Conservation (phyloP, 2,329 filamentous ascomycete genomes). For the Boeremia lycopersici region DNA sequence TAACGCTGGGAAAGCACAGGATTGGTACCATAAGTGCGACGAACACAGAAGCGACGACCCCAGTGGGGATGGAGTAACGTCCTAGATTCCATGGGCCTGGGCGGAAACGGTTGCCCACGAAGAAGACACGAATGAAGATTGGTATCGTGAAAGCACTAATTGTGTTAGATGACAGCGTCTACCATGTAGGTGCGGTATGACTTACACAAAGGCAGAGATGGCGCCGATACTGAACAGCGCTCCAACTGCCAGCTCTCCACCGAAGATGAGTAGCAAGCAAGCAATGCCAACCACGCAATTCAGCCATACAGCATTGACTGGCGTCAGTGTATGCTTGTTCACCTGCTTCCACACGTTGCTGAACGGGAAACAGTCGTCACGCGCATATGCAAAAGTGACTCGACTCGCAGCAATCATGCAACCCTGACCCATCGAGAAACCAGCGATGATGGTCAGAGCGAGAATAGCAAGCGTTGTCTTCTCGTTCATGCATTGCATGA, state of each 20-base stretch:
- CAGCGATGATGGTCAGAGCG: constrained; percentile 69
- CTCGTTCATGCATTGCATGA: constrained; percentile 68
- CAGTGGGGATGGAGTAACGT: constrained; percentile 62
- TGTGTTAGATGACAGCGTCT: neutral
- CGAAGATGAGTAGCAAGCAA: constrained; percentile 69
- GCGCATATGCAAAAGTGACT: constrained; percentile 75
- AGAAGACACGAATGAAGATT: constrained; percentile 64
- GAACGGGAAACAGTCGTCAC: constrained; percentile 71
- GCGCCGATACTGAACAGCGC: constrained; percentile 74
- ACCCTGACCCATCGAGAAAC: constrained; percentile 74
- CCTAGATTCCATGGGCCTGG: constrained; percentile 73
- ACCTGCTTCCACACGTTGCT: constrained; percentile 65
- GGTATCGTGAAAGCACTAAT: constrained; percentile 59
- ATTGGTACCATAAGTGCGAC: constrained; percentile 71
- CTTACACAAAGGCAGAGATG: constrained; percentile 66
- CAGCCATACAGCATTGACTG: constrained; percentile 73
- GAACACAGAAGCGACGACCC: constrained; percentile 63
- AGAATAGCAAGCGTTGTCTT: constrained; percentile 68
- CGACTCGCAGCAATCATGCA: constrained; percentile 72
- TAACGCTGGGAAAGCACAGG: constrained; percentile 66
- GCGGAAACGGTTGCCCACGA: constrained; percentile 68
- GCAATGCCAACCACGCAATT: constrained; percentile 66
- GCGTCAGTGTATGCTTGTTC: constrained; percentile 66
- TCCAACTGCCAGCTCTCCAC: constrained; percentile 65
- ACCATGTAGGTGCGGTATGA: neutral